Evolutionary conservation across 805 yeast species (phyloP), one percentile per base, ranked within the genome.

Genomic region (Spathaspora gorwiae): DNA sequence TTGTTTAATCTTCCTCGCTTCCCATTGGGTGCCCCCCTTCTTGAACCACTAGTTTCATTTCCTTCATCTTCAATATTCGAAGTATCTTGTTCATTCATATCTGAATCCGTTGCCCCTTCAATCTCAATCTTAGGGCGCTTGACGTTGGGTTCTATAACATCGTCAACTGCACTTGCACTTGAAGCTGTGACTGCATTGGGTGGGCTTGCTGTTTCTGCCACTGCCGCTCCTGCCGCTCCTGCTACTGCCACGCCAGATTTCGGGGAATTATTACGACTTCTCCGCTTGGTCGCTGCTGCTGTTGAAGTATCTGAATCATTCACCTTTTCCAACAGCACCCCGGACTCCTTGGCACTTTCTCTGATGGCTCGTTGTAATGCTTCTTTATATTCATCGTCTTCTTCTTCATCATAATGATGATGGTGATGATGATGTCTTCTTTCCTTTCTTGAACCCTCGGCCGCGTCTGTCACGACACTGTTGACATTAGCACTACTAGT

Each of bases 261-360:
- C 5, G 40, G 32, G 26, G 43, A 29, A 29, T 29, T 29, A 29
- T 29, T 9, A 29, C 32, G 32, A 29, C 12, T 9, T 29, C 6
- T 29, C 12, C 32, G 9, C 31, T 41, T 45, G 27, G 35, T 3
- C 6, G 32, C 11, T 26, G 41, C 26, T 14, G 27, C 14, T 8
- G 38, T 32, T 5, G 36, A 14, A 19, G 9, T 27, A 13, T 31
- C 14, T 6, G 36, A 24, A 10, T 40, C 42, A n/a, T 39, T 35
- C 26, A 42, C 54, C 29, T 39, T 46, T 11, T 43, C 42, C 5
- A 37, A 30, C 5, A 39, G 31, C 14, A 44, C 42, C 2, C 43
- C 44, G 15, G 47, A 41, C 45, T 77, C 83, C 48, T 71, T 68
- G 12, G 80, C 83, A 54, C 81, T 76, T 56, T 79, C 84, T 46